phyloP scores from a whole-genome alignment of 2,329 filamentous ascomycete species.

The Hymenoscyphus fraxineus region DNA sequence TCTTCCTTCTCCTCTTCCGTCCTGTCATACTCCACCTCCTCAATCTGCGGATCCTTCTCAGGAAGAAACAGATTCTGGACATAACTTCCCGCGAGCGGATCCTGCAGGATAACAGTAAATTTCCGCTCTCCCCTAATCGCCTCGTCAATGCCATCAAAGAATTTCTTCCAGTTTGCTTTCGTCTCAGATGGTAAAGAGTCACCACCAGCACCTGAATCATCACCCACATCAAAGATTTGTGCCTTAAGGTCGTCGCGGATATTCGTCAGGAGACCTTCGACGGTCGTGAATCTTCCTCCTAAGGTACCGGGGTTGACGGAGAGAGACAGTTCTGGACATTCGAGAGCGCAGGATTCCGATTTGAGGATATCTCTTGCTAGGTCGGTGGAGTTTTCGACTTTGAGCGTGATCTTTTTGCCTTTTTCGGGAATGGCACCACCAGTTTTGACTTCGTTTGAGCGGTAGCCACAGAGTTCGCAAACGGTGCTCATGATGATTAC shows the following conservation, averaged over 20 bases:
- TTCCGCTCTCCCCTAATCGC: constrained; percentile 77
- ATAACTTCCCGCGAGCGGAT: constrained; percentile 89
- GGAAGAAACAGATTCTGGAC: constrained; percentile 86
- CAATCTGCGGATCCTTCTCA: constrained; percentile 72
- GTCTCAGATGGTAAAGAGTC: constrained; percentile 70
- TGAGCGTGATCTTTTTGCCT: constrained; percentile 77
- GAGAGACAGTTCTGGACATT: constrained; percentile 82
- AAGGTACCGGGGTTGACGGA: constrained; percentile 90
- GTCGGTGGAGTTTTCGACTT: constrained; percentile 66
- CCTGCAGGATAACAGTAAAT: constrained; percentile 79
- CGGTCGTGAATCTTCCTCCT: constrained; percentile 92
- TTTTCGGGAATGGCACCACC: constrained; percentile 85
- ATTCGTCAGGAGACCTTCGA: constrained; percentile 89
- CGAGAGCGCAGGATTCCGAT: constrained; percentile 83
- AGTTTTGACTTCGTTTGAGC: constrained; percentile 96
- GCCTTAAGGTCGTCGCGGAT: constrained; percentile 83
- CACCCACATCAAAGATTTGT: constrained; percentile 78
- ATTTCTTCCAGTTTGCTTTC: constrained; percentile 70
- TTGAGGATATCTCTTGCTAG: constrained; percentile 92
- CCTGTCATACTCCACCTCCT: constrained; percentile 75
- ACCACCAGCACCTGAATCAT: constrained; percentile 56
- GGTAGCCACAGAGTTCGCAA: constrained; percentile 88
- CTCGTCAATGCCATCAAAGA: constrained; percentile 72
- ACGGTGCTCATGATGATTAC: constrained; percentile 94
- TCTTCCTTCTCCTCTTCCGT: constrained; percentile 94